A percentile compares a stretch with the other conserved stretches of the same genome.
phyloP scores from a whole-genome alignment of 169 alveolate genomes.

The Perkinsus marinus region DNA sequence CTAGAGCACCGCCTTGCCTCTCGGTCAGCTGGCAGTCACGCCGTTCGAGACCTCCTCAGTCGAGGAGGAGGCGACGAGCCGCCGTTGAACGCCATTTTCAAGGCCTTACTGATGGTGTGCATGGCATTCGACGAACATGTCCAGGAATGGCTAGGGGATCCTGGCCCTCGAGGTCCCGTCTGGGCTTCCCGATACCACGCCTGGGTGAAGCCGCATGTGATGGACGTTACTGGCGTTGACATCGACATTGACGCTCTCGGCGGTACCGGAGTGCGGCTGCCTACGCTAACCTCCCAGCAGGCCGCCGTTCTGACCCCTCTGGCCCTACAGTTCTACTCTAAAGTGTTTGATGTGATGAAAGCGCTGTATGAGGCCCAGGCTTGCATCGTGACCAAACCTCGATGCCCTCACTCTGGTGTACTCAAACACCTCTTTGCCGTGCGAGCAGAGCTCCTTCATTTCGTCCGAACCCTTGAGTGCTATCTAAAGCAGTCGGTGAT shows the following conservation, averaged over 20 bases:
- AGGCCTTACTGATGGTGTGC: not conserved
- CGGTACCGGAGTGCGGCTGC: not conserved
- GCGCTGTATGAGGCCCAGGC: not conserved
- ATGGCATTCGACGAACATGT: not conserved
- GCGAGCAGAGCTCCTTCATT: not conserved
- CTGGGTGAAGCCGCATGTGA: not conserved
- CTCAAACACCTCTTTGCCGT: not conserved
- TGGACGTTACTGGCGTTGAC: not conserved
- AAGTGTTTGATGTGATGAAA: not conserved
- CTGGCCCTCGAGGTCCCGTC: not conserved
- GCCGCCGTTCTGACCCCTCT: not conserved
- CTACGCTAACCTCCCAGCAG: not conserved
- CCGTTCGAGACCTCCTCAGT: not conserved
- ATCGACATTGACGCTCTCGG: not conserved
- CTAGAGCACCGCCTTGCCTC: not conserved
- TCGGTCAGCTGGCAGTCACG: not conserved
- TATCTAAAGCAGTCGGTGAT: not conserved
- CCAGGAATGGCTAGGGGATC: not conserved
- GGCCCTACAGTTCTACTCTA: not conserved
- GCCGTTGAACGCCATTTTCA: not conserved
- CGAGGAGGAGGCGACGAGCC: not conserved
- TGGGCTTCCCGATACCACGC: not conserved
- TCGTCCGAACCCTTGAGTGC: not conserved
- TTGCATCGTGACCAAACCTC: not conserved
- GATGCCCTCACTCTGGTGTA: not conserved